Evolutionary conservation across 2,329 filamentous ascomycete species (phyloP).

Genomic region (Trichoderma sp.): DNA sequence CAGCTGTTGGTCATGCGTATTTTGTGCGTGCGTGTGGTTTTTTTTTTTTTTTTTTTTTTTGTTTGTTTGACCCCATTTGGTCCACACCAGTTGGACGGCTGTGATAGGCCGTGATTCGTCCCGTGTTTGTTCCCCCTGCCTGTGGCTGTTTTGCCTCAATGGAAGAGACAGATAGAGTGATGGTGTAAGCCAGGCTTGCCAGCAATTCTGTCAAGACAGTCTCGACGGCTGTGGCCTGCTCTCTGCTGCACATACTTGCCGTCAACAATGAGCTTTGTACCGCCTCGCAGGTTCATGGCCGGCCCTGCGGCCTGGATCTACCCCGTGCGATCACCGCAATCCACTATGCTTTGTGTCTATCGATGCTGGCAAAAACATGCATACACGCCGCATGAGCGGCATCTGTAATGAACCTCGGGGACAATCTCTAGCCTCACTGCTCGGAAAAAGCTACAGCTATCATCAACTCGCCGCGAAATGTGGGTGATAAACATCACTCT

Average conservation of each 20-base stretch:
- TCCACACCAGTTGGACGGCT: neutral
- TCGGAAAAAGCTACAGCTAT: neutral
- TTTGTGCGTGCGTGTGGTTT: neutral
- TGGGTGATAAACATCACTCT: neutral
- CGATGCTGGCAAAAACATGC: neutral
- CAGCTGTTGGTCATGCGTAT: neutral
- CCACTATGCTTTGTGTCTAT: neutral
- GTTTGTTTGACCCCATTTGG: neutral
- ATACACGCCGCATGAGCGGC: neutral
- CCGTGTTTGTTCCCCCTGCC: neutral
- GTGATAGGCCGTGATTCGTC: neutral
- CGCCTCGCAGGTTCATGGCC: neutral
- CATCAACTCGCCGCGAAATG: neutral
- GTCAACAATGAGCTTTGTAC: neutral
- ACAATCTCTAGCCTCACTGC: neutral
- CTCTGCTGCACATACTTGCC: neutral
- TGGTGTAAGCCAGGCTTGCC: neutral
- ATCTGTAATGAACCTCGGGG: neutral
- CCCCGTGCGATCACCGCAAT: neutral
- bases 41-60: neutral
- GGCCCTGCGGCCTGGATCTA: neutral
- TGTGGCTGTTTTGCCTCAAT: neutral
- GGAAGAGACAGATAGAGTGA: neutral
- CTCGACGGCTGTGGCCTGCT: neutral
- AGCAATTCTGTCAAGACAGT: neutral